These are phyloP conservation scores for Dactylellina leptospora DNA, from an alignment of 2,329 filamentous ascomycete genomes.

Conservation along the genomic window DNA sequence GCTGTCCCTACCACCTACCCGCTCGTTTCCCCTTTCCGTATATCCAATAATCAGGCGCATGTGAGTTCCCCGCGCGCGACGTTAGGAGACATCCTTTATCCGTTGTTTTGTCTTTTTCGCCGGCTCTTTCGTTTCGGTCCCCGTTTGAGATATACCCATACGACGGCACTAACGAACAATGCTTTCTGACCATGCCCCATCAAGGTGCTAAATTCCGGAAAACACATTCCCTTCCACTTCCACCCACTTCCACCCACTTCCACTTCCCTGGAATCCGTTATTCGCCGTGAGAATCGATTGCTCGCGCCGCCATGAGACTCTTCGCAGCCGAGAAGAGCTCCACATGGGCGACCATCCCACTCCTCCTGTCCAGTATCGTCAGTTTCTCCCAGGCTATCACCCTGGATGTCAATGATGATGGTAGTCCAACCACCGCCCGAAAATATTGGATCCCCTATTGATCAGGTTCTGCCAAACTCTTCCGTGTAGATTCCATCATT, in stretches of 20 bases:
- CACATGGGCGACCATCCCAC: constrained; percentile 31
- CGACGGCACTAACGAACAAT: too few relatives aligned
- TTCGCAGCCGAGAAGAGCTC: constrained; percentile 14
- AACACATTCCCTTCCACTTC: too few relatives aligned
- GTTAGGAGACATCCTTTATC: too few relatives aligned
- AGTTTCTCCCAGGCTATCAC: constrained; percentile 30
- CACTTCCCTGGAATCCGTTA: not conserved
- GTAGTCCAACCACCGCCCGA: constrained; percentile 53
- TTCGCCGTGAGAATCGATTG: constrained; percentile 2
- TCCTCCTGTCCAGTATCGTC: constrained; percentile 21
- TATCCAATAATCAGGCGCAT: too few relatives aligned
- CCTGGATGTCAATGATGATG: constrained; percentile 32
- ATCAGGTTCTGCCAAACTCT: constrained; percentile 51
- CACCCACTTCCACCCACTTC: not conserved
- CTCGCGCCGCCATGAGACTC: constrained; percentile 44
- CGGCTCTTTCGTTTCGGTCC: too few relatives aligned
- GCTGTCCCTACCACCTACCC: too few relatives aligned
- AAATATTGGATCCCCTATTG: not conserved
- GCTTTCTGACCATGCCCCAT: too few relatives aligned
- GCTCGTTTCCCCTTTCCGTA: too few relatives aligned
- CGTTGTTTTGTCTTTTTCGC: too few relatives aligned
- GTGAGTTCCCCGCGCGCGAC: too few relatives aligned
- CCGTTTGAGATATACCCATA: too few relatives aligned
- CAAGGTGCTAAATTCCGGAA: too few relatives aligned
- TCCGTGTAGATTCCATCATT: constrained; percentile 54